Percentiles rank a stretch among this genome's conserved stretches.
Evolutionary conservation across 495 filamentous ascomycete species (phyloP).

Genomic region (Penicillium argentinense): DNA sequence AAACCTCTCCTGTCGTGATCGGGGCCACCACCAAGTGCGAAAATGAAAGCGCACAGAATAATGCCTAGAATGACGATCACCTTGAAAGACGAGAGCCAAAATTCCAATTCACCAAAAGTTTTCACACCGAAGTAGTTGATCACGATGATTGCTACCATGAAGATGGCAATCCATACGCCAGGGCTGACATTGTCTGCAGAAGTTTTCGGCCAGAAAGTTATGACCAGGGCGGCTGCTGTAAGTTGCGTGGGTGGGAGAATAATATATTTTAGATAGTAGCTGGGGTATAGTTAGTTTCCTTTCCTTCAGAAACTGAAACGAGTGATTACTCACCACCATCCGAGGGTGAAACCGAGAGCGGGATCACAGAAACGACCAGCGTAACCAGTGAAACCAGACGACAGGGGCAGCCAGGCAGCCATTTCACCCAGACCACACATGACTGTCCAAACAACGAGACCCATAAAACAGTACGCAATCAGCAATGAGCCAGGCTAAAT

Average conservation of each 20-base stretch:
- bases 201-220: conserved; percentile 64
- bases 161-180: conserved; percentile 56
- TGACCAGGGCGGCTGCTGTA: conserved; percentile 74
- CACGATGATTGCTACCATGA: conserved; percentile 48
- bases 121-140: conserved; percentile 62
- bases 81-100: conserved; percentile 77
- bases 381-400: conserved; percentile 59
- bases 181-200: conserved; percentile 38
- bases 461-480: conserved; percentile 66
- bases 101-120: conserved; percentile 80
- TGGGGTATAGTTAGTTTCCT: too few species aligned
- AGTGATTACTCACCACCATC: conserved; percentile 48
- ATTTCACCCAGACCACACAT: conserved; percentile 69
- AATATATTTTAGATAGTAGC: conserved; percentile 63
- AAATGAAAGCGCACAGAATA: conserved; percentile 63
- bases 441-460: conserved; percentile 62
- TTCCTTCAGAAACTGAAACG: too few species aligned
- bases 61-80: conserved; percentile 70
- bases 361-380: conserved; percentile 67
- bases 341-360: conserved; percentile 65
- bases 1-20: conserved; percentile 71
- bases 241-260: conserved; percentile 82
- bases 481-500: conserved; percentile 70
- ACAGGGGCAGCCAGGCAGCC: conserved; percentile 64
- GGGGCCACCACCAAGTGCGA: conserved; percentile 76